Conservation (phyloP, 1,139 yeast species). For the Yamadazyma siamensis region DNA sequence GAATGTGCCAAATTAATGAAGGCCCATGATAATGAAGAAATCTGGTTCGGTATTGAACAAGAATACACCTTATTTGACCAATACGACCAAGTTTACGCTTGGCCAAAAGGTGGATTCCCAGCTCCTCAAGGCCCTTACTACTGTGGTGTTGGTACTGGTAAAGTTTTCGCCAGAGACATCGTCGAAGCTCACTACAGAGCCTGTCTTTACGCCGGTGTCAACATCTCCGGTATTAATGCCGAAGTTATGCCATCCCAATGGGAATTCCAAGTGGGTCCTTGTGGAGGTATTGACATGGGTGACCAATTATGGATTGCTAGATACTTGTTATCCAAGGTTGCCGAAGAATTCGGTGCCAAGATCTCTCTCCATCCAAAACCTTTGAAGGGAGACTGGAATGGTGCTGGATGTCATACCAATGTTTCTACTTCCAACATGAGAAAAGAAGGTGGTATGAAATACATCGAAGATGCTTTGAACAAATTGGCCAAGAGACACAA, state of each 20-base stretch:
- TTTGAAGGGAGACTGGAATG: constrained; percentile 98
- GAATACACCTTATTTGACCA: constrained; percentile 96
- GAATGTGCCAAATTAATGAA: constrained; percentile 95
- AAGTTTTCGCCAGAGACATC: constrained; percentile 96
- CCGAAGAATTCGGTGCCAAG: constrained; percentile 98
- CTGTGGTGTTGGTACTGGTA: constrained; percentile 99
- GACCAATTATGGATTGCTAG: constrained; percentile 97
- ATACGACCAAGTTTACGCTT: constrained; percentile 86
- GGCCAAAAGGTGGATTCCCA: constrained; percentile 99
- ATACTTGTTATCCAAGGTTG: constrained; percentile 87
- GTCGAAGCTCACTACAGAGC: constrained; percentile 99
- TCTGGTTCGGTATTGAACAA: constrained; percentile 99
- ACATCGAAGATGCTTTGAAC: constrained; percentile 87
- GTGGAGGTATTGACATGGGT: constrained; percentile 94
- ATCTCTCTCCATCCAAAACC: constrained; percentile 99
- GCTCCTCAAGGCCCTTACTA: constrained; percentile 99
- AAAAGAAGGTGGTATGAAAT: constrained; percentile 92
- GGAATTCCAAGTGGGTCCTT: constrained; percentile 99
- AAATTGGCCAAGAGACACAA: constrained; percentile 94
- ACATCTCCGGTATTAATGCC: constrained; percentile 94
- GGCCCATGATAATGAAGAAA: constrained; percentile 80
- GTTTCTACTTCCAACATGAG: constrained; percentile 93
- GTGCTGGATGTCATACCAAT: constrained; percentile 99
- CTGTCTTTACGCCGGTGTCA: constrained; percentile 86
- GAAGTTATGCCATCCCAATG: constrained; percentile 99